Conservation (phyloP, 768 basidiomycete species). For the Rhizopogon roseolus region DNA sequence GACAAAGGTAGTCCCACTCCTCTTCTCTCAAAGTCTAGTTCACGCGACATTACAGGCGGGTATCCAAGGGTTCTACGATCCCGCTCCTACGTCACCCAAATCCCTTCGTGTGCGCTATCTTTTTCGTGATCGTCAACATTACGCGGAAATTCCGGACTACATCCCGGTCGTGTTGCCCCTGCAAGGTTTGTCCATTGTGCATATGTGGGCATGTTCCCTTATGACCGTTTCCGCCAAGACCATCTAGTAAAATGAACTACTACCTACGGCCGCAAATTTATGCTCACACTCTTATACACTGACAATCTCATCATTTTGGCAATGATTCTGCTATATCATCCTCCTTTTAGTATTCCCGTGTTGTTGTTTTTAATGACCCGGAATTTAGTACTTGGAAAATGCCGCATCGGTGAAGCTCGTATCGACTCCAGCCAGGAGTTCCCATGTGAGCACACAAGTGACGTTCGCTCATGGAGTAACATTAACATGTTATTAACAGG, state of each 20-base stretch:
- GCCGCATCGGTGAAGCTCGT: no score
- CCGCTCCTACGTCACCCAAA: conserved; percentile 70
- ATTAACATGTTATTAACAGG: no score
- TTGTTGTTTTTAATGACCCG: no score
- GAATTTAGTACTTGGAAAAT: no score
- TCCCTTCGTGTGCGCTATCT: conserved; percentile 66
- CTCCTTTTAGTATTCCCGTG: no score
- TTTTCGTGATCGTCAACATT: conserved; percentile 71
- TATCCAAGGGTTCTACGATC: conserved; percentile 87
- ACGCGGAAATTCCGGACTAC: conserved; percentile 72
- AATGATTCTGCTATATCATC: no score
- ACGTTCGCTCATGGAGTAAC: no score
- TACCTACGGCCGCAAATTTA: background rate
- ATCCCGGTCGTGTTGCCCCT: conserved; percentile 68
- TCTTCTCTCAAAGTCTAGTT: background rate
- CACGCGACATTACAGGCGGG: conserved; percentile 40
- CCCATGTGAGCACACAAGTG: no score
- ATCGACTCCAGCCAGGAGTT: no score
- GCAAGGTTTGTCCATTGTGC: conserved; percentile 48
- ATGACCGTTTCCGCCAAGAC: conserved; percentile 14
- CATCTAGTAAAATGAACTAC: conserved; percentile 22
- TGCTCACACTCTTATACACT: background rate
- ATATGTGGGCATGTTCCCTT: background rate
- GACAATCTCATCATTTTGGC: background rate
- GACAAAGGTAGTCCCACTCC: conserved; percentile 52